Percentiles rank a stretch among this genome's conserved stretches.
Conservation (phyloP, 768 basidiomycete species). For the Boletus vinaceobasis region DNA sequence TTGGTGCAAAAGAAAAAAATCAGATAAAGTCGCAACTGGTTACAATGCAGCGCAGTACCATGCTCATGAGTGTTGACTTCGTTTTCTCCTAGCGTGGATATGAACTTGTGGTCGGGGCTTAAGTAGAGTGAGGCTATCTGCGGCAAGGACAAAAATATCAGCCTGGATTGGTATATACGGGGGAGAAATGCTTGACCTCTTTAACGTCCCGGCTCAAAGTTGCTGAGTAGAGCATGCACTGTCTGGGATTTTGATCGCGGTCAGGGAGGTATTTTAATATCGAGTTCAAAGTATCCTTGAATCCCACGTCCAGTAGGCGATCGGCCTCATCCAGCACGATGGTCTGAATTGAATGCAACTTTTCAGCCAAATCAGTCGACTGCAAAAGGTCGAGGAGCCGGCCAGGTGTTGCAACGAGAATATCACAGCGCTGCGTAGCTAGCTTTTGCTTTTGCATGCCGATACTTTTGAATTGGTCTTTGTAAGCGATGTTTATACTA, state of each 20-base stretch:
- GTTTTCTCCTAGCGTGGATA: conserved; percentile 55
- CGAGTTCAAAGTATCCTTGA: conserved; percentile 63
- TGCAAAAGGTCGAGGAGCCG: conserved; percentile 69
- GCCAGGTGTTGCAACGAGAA: conserved; percentile 74
- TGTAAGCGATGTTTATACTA: background rate
- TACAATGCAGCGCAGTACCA: conserved; percentile 32
- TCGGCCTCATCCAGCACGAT: conserved; percentile 75
- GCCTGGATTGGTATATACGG: background rate
- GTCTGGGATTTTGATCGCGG: conserved; percentile 51
- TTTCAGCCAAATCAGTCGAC: conserved; percentile 36
- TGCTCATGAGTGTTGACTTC: conserved; percentile 63
- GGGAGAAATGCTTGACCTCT: conserved; percentile 32
- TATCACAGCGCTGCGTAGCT: conserved; percentile 36
- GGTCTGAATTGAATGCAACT: conserved; percentile 38
- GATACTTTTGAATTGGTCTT: conserved; percentile 14
- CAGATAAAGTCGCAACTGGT: background rate
- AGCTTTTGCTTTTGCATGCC: conserved; percentile 27
- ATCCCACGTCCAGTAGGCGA: conserved; percentile 70
- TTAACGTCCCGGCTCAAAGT: conserved; percentile 71
- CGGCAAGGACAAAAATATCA: background rate
- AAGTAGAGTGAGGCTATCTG: conserved; percentile 30
- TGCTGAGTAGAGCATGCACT: conserved; percentile 69
- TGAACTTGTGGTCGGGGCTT: conserved; percentile 37
- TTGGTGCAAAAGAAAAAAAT: conserved; percentile 15
- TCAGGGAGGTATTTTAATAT: conserved; percentile 47